Evolutionary conservation across 2,329 filamentous ascomycete species (phyloP).

Genomic region (Pseudofabraea citricarpa): DNA sequence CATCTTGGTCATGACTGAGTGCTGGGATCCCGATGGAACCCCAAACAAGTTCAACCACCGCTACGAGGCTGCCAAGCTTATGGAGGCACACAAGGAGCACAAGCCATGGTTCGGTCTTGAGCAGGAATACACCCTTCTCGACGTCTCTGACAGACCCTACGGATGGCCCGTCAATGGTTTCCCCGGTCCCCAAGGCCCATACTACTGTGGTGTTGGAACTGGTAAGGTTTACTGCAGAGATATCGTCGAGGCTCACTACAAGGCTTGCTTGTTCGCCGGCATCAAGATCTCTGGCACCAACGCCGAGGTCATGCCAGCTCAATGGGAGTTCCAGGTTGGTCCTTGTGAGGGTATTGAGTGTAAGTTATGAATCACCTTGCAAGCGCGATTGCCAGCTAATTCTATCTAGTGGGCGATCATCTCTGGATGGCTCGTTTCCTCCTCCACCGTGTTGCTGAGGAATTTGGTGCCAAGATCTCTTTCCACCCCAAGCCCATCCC

Average conservation of each 20-base stretch:
- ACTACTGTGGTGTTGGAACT: conserved; percentile 97
- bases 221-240: conserved; percentile 98
- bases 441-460: conserved; percentile 86
- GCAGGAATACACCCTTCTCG: conserved; percentile 95
- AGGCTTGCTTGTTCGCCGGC: conserved; percentile 76
- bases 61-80: conserved; percentile 83
- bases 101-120: conserved; percentile 97
- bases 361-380: conserved; percentile 36
- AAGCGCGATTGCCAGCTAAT: conserved; percentile 15
- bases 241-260: conserved; percentile 93
- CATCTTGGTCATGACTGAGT: conserved; percentile 91
- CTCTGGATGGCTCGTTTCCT: conserved; percentile 93
- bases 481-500: conserved; percentile 93
- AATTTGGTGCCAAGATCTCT: conserved; percentile 94
- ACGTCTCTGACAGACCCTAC: conserved; percentile 80
- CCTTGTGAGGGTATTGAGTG: conserved; percentile 82
- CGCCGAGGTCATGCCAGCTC: conserved; percentile 95
- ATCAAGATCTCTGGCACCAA: conserved; percentile 98
- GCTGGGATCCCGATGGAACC: conserved; percentile 87
- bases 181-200: conserved; percentile 80
- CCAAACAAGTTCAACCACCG: conserved; percentile 99
- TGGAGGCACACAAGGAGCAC: conserved; percentile 78
- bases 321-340: conserved; percentile 98
- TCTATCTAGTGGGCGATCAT: conserved; percentile 75
- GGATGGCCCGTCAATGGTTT: conserved; percentile 82